A percentile compares a stretch with the other conserved stretches of the same genome.
Evolutionary conservation across 805 yeast species (phyloP).

Genomic region (Barnettozyma californica): DNA sequence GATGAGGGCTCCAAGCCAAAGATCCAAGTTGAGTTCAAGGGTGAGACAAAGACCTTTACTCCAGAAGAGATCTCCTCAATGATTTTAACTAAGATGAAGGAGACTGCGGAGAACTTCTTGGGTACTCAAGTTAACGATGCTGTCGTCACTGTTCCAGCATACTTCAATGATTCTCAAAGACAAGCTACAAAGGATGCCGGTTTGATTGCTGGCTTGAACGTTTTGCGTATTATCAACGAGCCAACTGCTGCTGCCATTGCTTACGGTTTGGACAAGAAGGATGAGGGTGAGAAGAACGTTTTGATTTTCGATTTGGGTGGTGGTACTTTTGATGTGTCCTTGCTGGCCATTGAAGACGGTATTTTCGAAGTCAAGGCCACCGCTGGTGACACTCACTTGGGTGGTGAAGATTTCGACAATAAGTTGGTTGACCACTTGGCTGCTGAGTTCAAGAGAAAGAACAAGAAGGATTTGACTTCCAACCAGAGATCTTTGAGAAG

Average conservation of each 20-base stretch:
- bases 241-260: conserved; percentile 90
- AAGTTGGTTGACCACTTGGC: conserved; percentile 89
- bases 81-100: conserved; percentile 87
- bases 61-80: conserved; percentile 94
- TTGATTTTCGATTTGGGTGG: conserved; percentile 27
- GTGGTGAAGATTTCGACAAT: conserved; percentile 82
- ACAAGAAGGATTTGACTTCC: conserved; percentile 84
- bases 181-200: conserved; percentile 14
- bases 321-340: conserved; percentile 55
- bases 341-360: conserved; percentile 89
- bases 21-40: conserved; percentile 33
- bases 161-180: conserved; percentile 12
- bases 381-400: conserved; percentile 26
- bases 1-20: conserved; percentile 72
- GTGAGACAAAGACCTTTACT: conserved; percentile 79
- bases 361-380: conserved; percentile 94
- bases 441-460: conserved; percentile 93
- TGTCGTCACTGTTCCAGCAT: conserved; percentile 30
- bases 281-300: conserved; percentile 47
- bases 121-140: conserved; percentile 16
- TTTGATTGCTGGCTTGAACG: conserved; percentile 11
- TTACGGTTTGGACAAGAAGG: conserved; percentile 77
- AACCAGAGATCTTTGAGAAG: conserved; percentile 97
- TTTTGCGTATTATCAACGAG: conserved; percentile 11
- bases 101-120: conserved; percentile 15